phyloP scores from a whole-genome alignment of 2,329 filamentous ascomycete species.

The Aspergillus unguis region DNA sequence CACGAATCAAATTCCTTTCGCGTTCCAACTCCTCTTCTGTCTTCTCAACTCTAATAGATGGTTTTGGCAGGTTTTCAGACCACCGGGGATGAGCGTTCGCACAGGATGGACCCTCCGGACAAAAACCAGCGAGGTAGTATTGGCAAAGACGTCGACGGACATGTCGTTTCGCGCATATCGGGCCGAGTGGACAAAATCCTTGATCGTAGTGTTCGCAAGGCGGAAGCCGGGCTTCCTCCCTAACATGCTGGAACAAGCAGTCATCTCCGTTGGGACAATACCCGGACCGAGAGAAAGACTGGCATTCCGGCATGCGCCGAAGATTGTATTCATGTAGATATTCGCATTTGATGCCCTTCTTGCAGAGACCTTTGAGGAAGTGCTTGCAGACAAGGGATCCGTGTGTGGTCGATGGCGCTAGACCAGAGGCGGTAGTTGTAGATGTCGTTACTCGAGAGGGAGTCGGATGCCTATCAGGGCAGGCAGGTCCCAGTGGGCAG shows the following conservation, averaged over 20 bases:
- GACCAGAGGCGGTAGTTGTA: slow-evolving; percentile 41
- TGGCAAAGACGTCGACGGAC: slow-evolving; percentile 75
- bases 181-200: slow-evolving; percentile 90
- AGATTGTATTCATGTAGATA: slow-evolving; percentile 99
- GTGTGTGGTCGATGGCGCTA: slow-evolving; percentile 41
- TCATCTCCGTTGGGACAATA: slow-evolving; percentile 97
- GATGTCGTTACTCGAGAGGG: slow-evolving; percentile 45
- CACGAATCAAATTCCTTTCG: slow-evolving; percentile 54
- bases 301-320: slow-evolving; percentile 96
- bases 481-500: slow-evolving; percentile 79
- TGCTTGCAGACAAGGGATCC: slow-evolving; percentile 88
- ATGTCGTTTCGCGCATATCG: slow-evolving; percentile 83
- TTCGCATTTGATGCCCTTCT: slow-evolving; percentile 95
- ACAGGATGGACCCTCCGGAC: slow-evolving; percentile 75
- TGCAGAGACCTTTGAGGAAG: slow-evolving; percentile 95
- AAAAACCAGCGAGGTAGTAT: slow-evolving; percentile 92
- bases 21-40: slow-evolving; percentile 66
- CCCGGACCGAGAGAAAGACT: slow-evolving; percentile 88
- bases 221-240: slow-evolving; percentile 73
- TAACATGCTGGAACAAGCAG: slow-evolving; percentile 88
- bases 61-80: slow-evolving; percentile 61
- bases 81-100: slow-evolving; percentile 79
- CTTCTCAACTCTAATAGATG: slow-evolving; percentile 63
- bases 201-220: slow-evolving; percentile 89
- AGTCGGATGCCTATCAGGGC: slow-evolving; percentile 74